Conservation (phyloP, 208 protist genomes). For the Leishmania tropica region DNA sequence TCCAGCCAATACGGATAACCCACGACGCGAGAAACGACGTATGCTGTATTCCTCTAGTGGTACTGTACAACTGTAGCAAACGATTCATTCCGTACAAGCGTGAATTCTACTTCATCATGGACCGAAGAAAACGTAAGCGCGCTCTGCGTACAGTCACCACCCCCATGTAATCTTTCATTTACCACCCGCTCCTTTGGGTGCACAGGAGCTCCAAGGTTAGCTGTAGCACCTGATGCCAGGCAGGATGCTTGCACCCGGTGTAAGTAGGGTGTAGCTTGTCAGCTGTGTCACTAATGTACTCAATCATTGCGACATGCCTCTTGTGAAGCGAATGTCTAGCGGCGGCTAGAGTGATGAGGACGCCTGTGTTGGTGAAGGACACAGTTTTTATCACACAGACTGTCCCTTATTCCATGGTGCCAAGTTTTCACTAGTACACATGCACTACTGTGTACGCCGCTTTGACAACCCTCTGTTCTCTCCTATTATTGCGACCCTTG, state of each 20-base stretch:
- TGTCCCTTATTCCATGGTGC: too few species aligned
- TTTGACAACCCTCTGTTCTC: neutral
- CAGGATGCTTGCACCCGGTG: neutral
- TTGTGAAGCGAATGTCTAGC: neutral
- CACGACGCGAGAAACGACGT: neutral
- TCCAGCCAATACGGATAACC: neutral
- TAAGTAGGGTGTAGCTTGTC: neutral
- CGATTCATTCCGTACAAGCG: neutral
- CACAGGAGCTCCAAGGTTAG: neutral
- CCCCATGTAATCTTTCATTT: too few species aligned
- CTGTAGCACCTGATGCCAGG: neutral
- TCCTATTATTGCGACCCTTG: neutral
- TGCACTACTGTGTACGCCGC: neutral
- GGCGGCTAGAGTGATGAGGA: neutral
- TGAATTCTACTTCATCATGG: neutral
- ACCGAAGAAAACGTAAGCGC: neutral
- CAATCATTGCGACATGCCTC: neutral
- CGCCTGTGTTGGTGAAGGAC: neutral
- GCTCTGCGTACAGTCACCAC: neutral
- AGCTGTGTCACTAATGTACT: neutral
- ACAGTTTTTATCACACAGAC: neutral
- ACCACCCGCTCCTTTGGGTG: neutral
- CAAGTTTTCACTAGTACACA: neutral
- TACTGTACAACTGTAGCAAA: neutral
- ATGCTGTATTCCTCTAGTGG: neutral